Conservation (phyloP, 176 grass and related monocot genomes). For the Triticum urartu region DNA sequence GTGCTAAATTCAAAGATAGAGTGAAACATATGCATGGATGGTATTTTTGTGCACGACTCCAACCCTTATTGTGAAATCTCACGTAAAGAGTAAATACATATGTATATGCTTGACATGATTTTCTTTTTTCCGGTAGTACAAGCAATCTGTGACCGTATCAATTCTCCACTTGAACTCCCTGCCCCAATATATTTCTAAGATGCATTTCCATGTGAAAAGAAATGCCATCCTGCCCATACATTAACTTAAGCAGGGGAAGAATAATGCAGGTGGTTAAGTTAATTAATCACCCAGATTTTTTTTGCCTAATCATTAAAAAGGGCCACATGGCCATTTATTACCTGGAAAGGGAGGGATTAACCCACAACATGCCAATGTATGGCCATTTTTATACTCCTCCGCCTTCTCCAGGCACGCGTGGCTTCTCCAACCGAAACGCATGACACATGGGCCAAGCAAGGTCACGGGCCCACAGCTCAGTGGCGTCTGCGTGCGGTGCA, state of each 20-base stretch:
- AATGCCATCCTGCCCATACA: slow-evolving; percentile 22
- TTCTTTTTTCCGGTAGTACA: not conserved
- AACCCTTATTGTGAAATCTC: not conserved
- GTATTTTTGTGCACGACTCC: not conserved
- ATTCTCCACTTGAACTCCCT: not conserved
- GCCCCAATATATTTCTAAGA: not conserved
- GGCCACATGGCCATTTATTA: slow-evolving; percentile 70
- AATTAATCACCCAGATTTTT: slow-evolving; percentile 57
- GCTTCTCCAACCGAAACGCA: not conserved
- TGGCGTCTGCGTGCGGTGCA: not conserved
- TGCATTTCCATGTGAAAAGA: slow-evolving; percentile 28
- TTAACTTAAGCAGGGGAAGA: slow-evolving; percentile 31
- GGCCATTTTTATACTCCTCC: slow-evolving; percentile 50
- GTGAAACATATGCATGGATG: not conserved
- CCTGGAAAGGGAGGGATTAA: slow-evolving; percentile 84
- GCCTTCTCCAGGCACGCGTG: not conserved
- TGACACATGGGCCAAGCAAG: slow-evolving; percentile 23
- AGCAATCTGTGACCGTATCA: slow-evolving; percentile 2
- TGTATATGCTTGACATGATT: not conserved
- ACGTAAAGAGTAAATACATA: not conserved
- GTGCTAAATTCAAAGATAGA: not conserved
- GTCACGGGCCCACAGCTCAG: not conserved
- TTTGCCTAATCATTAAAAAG: slow-evolving; percentile 47
- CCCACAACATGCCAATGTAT: slow-evolving; percentile 72
- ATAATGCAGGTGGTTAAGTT: slow-evolving; percentile 41